Conservation (phyloP, 1,284 basidiomycete genomes). For the Apiotrichum brassicae region DNA sequence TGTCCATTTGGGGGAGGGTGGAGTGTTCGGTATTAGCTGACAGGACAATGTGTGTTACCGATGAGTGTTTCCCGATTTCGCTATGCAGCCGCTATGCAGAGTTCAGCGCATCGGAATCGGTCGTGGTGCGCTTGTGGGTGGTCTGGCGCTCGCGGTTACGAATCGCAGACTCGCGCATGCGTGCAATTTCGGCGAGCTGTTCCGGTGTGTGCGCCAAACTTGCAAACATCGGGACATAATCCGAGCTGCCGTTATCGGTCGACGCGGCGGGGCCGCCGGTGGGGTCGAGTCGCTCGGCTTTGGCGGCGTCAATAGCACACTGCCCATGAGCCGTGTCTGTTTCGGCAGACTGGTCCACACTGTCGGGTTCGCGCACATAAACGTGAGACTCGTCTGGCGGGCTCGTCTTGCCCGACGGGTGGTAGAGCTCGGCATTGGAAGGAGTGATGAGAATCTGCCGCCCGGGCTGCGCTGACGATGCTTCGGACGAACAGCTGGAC, state of each 20-base stretch:
- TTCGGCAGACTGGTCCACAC: background rate
- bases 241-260: background rate
- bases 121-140: background rate
- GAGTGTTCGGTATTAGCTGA: too few relatives aligned
- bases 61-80: too few relatives aligned
- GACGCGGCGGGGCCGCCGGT: background rate
- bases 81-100: too few relatives aligned
- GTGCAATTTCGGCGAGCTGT: constrained; percentile 37
- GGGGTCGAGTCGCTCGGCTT: background rate
- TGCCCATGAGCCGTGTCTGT: background rate
- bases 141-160: constrained; percentile 11
- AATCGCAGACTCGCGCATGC: constrained; percentile 24
- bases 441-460: constrained; percentile 14
- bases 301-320: background rate
- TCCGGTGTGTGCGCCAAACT: constrained; percentile 40
- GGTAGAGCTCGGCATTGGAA: constrained; percentile 8
- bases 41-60: too few relatives aligned
- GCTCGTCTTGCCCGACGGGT: background rate
- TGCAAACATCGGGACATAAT: constrained; percentile 33
- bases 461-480: constrained; percentile 9
- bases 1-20: too few relatives aligned
- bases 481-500: constrained; percentile 7
- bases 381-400: background rate
- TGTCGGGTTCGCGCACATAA: background rate
- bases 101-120: too few relatives aligned